Evolutionary conservation across 768 basidiomycete genomes (phyloP).

Genomic region (Mycena filopes): DNA sequence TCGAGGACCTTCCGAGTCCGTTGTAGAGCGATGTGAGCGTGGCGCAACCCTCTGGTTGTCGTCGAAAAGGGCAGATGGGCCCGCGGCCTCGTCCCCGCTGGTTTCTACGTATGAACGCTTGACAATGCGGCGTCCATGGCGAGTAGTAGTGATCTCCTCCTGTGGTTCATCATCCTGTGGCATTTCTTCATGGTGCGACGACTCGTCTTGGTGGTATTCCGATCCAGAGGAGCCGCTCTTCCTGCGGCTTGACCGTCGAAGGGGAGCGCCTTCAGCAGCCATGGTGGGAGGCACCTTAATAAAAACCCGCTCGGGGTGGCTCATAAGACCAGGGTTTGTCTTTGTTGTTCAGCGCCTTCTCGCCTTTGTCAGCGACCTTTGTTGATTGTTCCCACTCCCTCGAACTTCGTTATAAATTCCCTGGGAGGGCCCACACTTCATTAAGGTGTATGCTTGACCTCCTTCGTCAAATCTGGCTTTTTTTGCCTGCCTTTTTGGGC

Average conservation of each 20-base stretch:
- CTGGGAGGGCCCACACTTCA: no score
- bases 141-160: constrained; percentile 40
- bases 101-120: constrained; percentile 58
- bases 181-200: constrained; percentile 49
- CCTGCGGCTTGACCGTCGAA: constrained; percentile 49
- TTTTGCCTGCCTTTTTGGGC: no score
- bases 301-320: constrained; percentile 16
- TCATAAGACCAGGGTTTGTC: constrained; percentile 18
- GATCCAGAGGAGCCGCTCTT: constrained; percentile 55
- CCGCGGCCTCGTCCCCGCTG: constrained; percentile 53
- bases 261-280: constrained; percentile 27
- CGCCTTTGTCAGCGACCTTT: neutral
- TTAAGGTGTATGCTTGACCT: no score
- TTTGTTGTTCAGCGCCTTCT: neutral
- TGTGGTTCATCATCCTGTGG: constrained; percentile 44
- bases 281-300: constrained; percentile 18
- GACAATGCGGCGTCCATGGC: constrained; percentile 53
- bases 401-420: no score
- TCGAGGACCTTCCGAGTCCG: constrained; percentile 36
- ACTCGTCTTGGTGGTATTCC: constrained; percentile 61
- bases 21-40: constrained; percentile 21
- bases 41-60: constrained; percentile 29
- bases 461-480: no score
- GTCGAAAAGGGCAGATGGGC: constrained; percentile 42
- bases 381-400: constrained; percentile 10